Evolutionary conservation across 192 early-diverging fungal genomes (phyloP), one percentile per base, ranked within the genome.

Genomic region (Linnemannia zychae): DNA sequence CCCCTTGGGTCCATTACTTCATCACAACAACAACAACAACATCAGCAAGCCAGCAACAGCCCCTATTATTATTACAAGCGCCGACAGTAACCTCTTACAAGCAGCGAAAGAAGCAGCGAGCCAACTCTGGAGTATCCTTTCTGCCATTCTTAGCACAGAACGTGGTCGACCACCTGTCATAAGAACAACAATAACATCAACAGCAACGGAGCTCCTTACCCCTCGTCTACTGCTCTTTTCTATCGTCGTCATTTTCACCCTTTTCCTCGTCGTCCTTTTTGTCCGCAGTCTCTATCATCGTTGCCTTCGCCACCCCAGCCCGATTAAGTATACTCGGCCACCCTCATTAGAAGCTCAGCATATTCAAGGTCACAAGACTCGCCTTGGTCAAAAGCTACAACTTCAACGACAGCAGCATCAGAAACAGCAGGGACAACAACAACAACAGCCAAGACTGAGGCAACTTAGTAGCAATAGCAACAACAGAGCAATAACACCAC

Each of bases 121-220:
- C 57, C 57, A 31, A 24, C 9, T 69, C 67, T n/a, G 67, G 67
- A 69, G 36, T 22, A 38, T 69, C 20, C 33, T 40, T n/a, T 69
- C 67, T 12, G n/a, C 57, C 57, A 63, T 3, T 28, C 31, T 63
- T 63, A 63, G 57, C 67, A 11, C 67, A 38, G 37, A 40, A n/a
- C 67, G 67, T 69, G 67, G 67, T 40, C 57, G 24, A 24, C 57
- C 24, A 63, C 57, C 57, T 63, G 57, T 63, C 57, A 63, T 63
- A 63, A 12, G 24, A 63, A 63, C 52, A 57, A 57, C 52, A 63
- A 31, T 12, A 63, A 63, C 57, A 33, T 3, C 40, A 63, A 31
- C 57, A 63, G 31, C 57, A 63, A 31, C 24, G 31, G 28, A 13
- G 15, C 18, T 68, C 67, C 37, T 22, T 38, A 6, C 17, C 37